phyloP scores from a whole-genome alignment of 2,329 filamentous ascomycete genomes.

The Fusarium compactum region DNA sequence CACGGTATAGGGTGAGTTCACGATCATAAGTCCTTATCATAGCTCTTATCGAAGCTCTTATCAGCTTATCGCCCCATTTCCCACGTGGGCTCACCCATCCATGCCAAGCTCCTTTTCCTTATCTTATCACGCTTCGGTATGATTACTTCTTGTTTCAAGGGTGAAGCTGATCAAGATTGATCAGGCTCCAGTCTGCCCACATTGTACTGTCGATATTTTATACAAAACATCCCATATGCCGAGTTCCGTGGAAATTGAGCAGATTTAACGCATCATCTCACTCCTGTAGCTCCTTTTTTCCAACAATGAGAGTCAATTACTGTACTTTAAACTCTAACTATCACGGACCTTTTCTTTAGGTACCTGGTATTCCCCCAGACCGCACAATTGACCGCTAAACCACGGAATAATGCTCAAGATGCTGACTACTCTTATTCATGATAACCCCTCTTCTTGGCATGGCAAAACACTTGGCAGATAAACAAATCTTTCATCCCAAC shows the following conservation, averaged over 20 bases:
- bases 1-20: neutral
- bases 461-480: neutral
- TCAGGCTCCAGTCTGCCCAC: neutral
- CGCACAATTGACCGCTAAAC: neutral
- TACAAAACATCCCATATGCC: slow-evolving; percentile 6
- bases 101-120: neutral
- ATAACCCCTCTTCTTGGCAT: slow-evolving; percentile 1
- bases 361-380: neutral
- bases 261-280: neutral
- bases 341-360: neutral
- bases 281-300: neutral
- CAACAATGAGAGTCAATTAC: neutral
- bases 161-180: neutral
- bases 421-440: neutral
- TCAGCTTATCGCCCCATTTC: neutral
- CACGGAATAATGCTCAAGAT: neutral
- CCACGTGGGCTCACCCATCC: neutral
- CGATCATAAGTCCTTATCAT: fast-evolving
- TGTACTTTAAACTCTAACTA: neutral
- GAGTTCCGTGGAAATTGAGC: slow-evolving; percentile 1
- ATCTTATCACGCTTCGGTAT: neutral
- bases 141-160: slow-evolving; percentile 12
- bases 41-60: neutral
- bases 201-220: neutral
- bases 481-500: neutral